Evolutionary conservation across 2,329 filamentous ascomycete genomes (phyloP).

Genomic region (Xylaria sp.): DNA sequence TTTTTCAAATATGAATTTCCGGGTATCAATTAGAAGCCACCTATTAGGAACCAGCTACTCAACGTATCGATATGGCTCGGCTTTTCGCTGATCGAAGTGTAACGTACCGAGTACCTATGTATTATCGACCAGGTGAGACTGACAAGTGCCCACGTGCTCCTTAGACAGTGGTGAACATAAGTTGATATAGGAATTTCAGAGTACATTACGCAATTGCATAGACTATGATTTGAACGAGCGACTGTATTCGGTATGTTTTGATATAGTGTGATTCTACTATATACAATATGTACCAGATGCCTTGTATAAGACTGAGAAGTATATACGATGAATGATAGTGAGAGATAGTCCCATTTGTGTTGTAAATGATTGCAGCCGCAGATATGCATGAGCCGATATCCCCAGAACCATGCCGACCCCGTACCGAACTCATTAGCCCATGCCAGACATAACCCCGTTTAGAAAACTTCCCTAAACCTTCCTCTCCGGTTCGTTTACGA

Average conservation of each 20-base stretch:
- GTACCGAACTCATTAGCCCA: neutral
- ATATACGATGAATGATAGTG: conserved; percentile 30
- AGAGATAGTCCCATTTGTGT: neutral
- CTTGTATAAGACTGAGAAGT: conserved; percentile 19
- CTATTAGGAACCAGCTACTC: too few species aligned
- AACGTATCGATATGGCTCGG: neutral
- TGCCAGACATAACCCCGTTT: conserved; percentile 2
- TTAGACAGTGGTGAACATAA: neutral
- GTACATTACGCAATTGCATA: neutral
- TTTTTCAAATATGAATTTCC: neutral
- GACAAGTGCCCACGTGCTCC: neutral
- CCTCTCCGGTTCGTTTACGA: conserved; percentile 3
- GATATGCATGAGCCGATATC: conserved; percentile 16
- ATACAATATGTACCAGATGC: conserved; percentile 28
- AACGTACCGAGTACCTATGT: neutral
- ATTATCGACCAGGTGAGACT: neutral
- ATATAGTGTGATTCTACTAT: neutral
- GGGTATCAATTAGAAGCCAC: too few species aligned
- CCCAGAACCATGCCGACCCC: conserved; percentile 13
- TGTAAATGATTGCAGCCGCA: conserved; percentile 1
- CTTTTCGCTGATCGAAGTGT: neutral
- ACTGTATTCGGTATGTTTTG: neutral
- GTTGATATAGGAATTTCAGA: neutral
- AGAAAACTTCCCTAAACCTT: conserved; percentile 13
- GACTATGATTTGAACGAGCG: neutral